phyloP scores from a whole-genome alignment of 225 moss, liverwort and hornwort species.

The Polytrichum formosum region DNA sequence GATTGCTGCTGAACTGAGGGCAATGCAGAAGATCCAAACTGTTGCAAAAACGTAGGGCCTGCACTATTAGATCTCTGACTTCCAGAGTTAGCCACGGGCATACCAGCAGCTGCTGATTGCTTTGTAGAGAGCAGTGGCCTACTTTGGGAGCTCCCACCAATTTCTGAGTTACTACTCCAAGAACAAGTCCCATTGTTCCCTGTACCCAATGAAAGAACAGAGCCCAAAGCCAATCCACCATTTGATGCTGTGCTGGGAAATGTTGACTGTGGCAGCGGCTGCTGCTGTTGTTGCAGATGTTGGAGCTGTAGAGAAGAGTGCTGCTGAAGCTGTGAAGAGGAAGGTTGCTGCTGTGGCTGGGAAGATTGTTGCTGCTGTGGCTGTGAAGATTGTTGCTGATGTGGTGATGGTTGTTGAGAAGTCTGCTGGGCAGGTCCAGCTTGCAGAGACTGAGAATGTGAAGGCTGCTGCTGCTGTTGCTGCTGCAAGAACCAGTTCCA shows the following conservation, averaged over 20 bases:
- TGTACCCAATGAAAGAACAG: conserved; percentile 23
- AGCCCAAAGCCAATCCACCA: conserved; percentile 11
- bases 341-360: background rate
- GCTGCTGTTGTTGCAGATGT: conserved; percentile 36
- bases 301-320: background rate
- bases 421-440: conserved; percentile 24
- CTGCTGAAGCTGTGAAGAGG: conserved; percentile 20
- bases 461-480: conserved; percentile 13
- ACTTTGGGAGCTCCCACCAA: conserved; percentile 11
- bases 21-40: conserved; percentile 36
- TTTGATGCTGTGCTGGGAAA: conserved; percentile 14
- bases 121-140: conserved; percentile 39
- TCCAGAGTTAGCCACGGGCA: conserved; percentile 19
- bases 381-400: background rate
- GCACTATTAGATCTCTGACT: conserved; percentile 25
- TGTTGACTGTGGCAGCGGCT: conserved; percentile 2
- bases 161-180: conserved; percentile 32
- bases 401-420: conserved; percentile 19
- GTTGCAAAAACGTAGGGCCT: conserved; percentile 42
- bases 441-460: conserved; percentile 19
- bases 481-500: background rate
- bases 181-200: conserved; percentile 22
- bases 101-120: conserved; percentile 22
- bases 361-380: background rate
- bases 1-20: conserved; percentile 49